Evolutionary conservation across 1,284 basidiomycete genomes (phyloP), one percentile per base, ranked within the genome.

Genomic region (Schizophyllum commune): DNA sequence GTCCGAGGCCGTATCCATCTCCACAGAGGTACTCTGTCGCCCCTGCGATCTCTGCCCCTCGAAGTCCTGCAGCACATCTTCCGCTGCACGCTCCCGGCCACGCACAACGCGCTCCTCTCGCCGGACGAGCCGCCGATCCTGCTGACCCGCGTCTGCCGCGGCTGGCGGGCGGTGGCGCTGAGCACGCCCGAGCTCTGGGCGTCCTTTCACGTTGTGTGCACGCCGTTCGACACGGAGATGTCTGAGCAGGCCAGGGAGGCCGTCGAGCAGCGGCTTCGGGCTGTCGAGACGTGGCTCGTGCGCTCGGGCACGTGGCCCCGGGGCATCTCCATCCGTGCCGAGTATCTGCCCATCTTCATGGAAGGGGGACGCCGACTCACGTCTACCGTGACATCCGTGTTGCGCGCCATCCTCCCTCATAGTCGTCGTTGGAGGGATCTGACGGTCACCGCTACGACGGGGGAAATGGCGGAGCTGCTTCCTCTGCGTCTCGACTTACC

Each of bases 61-160:
- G 60, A 62, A 5, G 21, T 62, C 1, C 57, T 64, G 4, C 51
- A n/a, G 27, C 57, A 60, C 27, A 59, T 62, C 2, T 64, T 64
- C 39, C 7, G 51, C 22, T 19, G 56, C 22, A 60, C 59, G 32
- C 56, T 64, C 19, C 59, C 61, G 0, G 20, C 32, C 32, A n/a
- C 47, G 11, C 60, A 57, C 57, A 51, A 60, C 15, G 55, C 59
- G 39, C 20, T 56, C 2, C 56, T 57, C 34, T 27, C 56, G 17
- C 32, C 54, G 4, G 17, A 15, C 21, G 19, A 60, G 13, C 32
- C 59, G 21, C 59, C 59, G 11, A 17, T 60, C 20, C 32, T 60
- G 15, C 34, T 60, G 2, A 55, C 55, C 9, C 55, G 27, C 27
- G 32, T 60, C 5, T 60, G 52, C 32, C n/a, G 32, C 5, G 11